Evolutionary conservation across 805 yeast genomes (phyloP), one percentile per base, ranked within the genome.

Genomic region (Ogataea ganodermae): DNA sequence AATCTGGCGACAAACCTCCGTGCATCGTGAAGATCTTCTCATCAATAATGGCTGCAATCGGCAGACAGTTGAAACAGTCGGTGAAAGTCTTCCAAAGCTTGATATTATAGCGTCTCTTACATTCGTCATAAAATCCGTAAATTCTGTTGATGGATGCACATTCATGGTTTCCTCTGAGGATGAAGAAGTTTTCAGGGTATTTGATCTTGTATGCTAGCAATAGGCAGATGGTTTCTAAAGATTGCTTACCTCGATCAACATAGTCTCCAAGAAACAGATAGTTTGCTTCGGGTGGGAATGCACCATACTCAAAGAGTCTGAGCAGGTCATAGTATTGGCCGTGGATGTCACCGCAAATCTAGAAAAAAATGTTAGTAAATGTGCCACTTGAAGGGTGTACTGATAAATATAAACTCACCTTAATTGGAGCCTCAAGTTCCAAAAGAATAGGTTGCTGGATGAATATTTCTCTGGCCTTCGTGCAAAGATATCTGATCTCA

Each of bases 11-110:
- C 62, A 92, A 78, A 53, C 99, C 99, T 64, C 99, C 99, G 72
- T 92, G 99, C 98, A 94, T 92, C 57, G 97, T 89, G 70, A 92
- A 91, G 70, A 92, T 94, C 75, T 92, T 91, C 71, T 92, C 98
- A 69, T 92, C 99, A 61, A 92, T 89, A 60, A 94, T 92, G 46
- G 98, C 98, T 50, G 99, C 98, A 67, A 92, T 92, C 52, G 99
- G 99, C 68, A 92, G 79, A 73, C 98, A 92, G 78, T 92, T 92
- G 78, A 92, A 92, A 73, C 98, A 91, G 74, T 92, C 99, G 43
- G 97, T 94, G 67, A 92, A 94, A 12, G 97, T 91, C 73, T 95
- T 95, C 99, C 99, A 92, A 60, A 92, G 86, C 74, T 92, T 92
- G 73, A 94, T 92, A 75, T 91, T 92, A 76, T 91, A 94, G 70